Base-by-base conservation (phyloP, 495 filamentous ascomycete species). In the Neurospora intermedia region DNA sequence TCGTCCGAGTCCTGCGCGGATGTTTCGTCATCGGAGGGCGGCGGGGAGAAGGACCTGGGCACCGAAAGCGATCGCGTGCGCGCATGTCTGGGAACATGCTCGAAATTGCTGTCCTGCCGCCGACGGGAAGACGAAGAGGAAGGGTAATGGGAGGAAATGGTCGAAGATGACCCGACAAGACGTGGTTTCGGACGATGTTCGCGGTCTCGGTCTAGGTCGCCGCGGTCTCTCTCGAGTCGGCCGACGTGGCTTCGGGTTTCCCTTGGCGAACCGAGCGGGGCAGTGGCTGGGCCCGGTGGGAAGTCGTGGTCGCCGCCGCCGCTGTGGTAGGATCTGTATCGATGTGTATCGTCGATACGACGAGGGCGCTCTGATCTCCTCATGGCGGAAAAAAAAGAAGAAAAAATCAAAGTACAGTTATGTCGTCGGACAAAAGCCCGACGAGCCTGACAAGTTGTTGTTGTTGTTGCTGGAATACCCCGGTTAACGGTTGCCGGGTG, bases 251-350 rank as follows among this genome's bases (percentile, higher is more conserved):
- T 46, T 35, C 54, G 54, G 54, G 54, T 66, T 66, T 66, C 54
- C 23, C 54, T 62, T 35, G 71, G 35, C 38, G 46, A 40, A n/a
- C 15, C 66, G 48, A 43, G 59, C 48, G 69, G 16, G 72, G 38
- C 70, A 35, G 45, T 46, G 62, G 54, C 23, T 35, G 54, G 54
- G 54, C 54, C 54, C 1, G 38, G 35, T 20, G 66, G 42, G 20
- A 70, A 27, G 20, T 73, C 73, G 62, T 46, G 43, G 38, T 75
- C 69, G 15, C 46, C 35, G 35, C 1, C 35, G 35, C 35, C 35
- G 35, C 35, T 8, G 69, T 72, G 73, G n/a, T 46, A 69, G 70
- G 46, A 70, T 43, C 74, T 48, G 54, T 71, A 72, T 45, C 74
- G 54, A 38, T 18, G 54, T 6, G 31, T 3, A 38, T 66, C 54